Base-by-base conservation (phyloP, 2,329 filamentous ascomycete genomes). In the Aspergillus aculeatinus region DNA sequence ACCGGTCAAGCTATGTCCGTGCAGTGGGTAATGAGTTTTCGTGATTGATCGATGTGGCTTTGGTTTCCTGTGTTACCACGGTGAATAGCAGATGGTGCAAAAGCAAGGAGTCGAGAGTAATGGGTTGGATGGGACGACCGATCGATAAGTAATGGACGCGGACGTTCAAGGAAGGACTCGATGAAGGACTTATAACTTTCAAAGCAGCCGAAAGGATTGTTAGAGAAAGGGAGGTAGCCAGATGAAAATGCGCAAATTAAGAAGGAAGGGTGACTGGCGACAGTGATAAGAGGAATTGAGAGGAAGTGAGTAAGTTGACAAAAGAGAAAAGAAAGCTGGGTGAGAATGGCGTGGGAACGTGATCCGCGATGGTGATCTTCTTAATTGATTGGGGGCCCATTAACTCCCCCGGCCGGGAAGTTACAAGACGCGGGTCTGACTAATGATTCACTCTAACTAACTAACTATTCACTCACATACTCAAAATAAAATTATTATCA, bases 261-360 rank as follows among this genome's bases (percentile, higher is more conserved):
- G 27, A 29, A 29, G 27, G 7, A 29, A 29, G 27, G 27, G 27
- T 29, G 27, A 29, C 9, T 2, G 27, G 27, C 27, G 27, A 29
- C 27, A 29, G 27, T 29, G 9, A 29, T 7, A 29, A 19, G 23
- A 25, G 31, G 55, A 33, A 25, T 31, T 39, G 39, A 27, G 48
- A 52, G 25, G 27, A 39, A 44, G 39, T 25, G 21, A 31, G 47
- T n/a, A 33, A 19, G 42, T 47, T 12, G 23, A 50, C 42, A 33
- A 44, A 23, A 42, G 51, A 33, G 48, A 57, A n/a, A 29, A 35
- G 59, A 54, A 58, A 56, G 53, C 44, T 59, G 59, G 56, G 48
- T 47, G 27, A 29, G 27, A 7, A 29, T 54, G 51, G 35, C 55
- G 60, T 58, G 57, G 57, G 54, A 58, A 59, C 42, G 42, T 55